Evolutionary conservation across 2,329 filamentous ascomycete species (phyloP).

Genomic region (Leptoxyphium fumago): DNA sequence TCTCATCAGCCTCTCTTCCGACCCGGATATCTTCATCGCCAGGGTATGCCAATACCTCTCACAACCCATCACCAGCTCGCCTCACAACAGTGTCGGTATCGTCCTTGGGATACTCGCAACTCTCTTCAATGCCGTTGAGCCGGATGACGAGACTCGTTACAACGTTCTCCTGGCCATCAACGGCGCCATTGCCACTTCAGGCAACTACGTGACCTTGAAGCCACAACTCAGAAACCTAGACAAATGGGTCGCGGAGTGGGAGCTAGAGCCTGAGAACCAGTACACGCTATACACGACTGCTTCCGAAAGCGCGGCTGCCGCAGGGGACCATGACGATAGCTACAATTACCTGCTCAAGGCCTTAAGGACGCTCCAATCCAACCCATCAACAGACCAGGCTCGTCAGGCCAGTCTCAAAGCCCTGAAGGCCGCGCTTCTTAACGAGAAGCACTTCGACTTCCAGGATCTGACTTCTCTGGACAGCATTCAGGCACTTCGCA

Average conservation of each 20-base stretch:
- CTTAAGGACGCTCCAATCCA: conserved; percentile 53
- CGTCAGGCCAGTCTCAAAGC: conserved; percentile 47
- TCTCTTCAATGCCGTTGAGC: conserved; percentile 83
- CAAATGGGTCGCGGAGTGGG: conserved; percentile 70
- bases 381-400: conserved; percentile 39
- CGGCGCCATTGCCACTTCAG: conserved; percentile 53
- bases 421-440: conserved; percentile 51
- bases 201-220: conserved; percentile 64
- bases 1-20: conserved; percentile 73
- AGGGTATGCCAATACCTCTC: conserved; percentile 79
- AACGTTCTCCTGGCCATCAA: conserved; percentile 84
- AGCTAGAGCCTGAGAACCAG: conserved; percentile 64
- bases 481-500: conserved; percentile 71
- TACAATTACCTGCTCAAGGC: conserved; percentile 63
- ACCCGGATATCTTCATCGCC: conserved; percentile 73
- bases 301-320: conserved; percentile 63
- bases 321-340: conserved; percentile 60
- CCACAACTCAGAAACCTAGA: conserved; percentile 73
- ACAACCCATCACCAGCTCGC: conserved; percentile 73
- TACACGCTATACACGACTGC: conserved; percentile 75
- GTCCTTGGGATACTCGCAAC: conserved; percentile 85
- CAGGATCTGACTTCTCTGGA: conserved; percentile 55
- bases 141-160: conserved; percentile 65
- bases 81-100: conserved; percentile 68
- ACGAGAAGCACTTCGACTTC: conserved; percentile 56